Percentiles rank a stretch among this genome's conserved stretches.
Conservation (phyloP, 345 rosid species). For the Melaleuca alternifolia region DNA sequence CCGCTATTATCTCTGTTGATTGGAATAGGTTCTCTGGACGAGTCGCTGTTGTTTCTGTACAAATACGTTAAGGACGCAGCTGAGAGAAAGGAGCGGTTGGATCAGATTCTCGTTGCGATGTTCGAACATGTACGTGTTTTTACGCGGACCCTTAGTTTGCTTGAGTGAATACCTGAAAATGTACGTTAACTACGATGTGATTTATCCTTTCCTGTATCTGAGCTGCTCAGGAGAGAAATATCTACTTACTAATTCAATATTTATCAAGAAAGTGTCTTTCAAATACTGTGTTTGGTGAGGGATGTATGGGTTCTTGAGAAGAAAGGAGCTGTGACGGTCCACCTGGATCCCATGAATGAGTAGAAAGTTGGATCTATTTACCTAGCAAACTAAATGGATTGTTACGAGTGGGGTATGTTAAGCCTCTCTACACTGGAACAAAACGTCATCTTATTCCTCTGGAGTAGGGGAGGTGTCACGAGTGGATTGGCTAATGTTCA, state of each 20-base stretch:
- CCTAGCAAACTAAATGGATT: background rate
- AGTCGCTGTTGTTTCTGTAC: slow-evolving; percentile 53
- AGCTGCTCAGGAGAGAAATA: background rate
- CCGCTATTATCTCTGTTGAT: background rate
- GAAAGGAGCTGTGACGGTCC: background rate
- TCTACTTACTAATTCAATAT: background rate
- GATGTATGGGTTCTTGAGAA: background rate
- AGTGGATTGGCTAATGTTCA: background rate
- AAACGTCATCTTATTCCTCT: background rate
- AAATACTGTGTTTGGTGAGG: background rate
- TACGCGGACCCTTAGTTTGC: background rate
- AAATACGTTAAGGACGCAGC: slow-evolving; percentile 46
- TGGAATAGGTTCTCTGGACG: slow-evolving; percentile 47
- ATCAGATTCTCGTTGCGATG: slow-evolving; percentile 62
- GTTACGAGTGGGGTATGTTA: background rate
- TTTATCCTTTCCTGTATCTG: background rate
- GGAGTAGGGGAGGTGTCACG: background rate
- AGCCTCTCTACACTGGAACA: background rate
- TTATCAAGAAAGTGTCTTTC: background rate
- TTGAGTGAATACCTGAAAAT: background rate
- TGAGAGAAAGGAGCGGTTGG: slow-evolving; percentile 31
- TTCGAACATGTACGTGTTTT: slow-evolving; percentile 41
- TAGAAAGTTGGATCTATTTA: background rate
- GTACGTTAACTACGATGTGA: background rate
- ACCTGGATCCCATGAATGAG: background rate